Conservation (phyloP, 2,329 filamentous ascomycete species). For the Paecilomyces sp. region DNA sequence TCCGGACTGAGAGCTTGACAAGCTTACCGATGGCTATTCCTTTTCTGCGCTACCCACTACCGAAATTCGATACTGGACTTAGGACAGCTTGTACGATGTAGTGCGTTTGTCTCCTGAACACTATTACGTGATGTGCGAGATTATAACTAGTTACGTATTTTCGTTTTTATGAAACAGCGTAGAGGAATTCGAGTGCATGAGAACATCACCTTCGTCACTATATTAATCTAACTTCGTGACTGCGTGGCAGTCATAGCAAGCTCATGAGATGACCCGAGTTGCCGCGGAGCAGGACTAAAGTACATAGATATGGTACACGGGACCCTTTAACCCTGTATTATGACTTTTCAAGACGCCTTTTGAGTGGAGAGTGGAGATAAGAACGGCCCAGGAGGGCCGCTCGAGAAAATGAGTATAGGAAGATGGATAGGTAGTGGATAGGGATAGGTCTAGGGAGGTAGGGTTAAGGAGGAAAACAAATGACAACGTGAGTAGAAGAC, state of each 20-base stretch:
- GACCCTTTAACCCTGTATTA: not conserved
- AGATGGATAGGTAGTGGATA: not conserved
- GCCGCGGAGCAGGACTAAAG: not conserved
- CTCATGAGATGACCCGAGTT: not conserved
- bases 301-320: not conserved
- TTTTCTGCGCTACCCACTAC: too few relatives aligned
- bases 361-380: not conserved
- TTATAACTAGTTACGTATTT: too few relatives aligned
- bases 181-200: not conserved
- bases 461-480: not conserved
- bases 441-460: not conserved
- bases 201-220: not conserved
- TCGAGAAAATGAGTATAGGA: not conserved
- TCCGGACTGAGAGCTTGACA: not conserved
- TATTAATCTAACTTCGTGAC: not conserved
- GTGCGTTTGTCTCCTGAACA: too few relatives aligned
- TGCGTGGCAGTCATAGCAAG: not conserved
- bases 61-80: not conserved
- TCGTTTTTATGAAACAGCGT: too few relatives aligned
- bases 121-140: too few relatives aligned
- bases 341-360: not conserved
- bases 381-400: not conserved
- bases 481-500: not conserved
- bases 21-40: not conserved
- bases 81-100: too few relatives aligned